Evolutionary conservation across 2,329 filamentous ascomycete genomes (phyloP).

Genomic region (Epichloe gansuensis): DNA sequence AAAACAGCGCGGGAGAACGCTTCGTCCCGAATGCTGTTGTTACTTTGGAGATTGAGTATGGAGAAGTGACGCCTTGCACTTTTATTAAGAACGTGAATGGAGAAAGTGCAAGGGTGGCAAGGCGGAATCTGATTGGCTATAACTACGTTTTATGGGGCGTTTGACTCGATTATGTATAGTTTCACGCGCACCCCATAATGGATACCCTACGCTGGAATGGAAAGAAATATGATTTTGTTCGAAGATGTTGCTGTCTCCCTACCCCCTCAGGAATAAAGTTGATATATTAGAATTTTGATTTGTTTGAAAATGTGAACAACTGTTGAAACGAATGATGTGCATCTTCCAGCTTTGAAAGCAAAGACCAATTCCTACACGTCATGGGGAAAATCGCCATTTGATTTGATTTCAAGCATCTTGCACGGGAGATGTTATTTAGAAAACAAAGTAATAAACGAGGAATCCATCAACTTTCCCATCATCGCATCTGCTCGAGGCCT

Average conservation of each 20-base stretch:
- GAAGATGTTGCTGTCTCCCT: too few species aligned
- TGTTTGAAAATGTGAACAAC: too few species aligned
- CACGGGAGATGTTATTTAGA: not conserved
- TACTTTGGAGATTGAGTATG: not conserved
- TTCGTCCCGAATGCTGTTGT: not conserved
- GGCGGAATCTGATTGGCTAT: not conserved
- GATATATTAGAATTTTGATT: too few species aligned
- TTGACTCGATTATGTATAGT: too few species aligned
- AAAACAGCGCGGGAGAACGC: not conserved
- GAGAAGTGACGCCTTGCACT: not conserved
- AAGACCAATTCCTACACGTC: not conserved
- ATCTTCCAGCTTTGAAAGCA: too few species aligned
- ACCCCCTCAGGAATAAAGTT: too few species aligned
- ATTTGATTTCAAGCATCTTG: not conserved
- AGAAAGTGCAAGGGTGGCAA: not conserved
- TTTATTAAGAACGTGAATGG: not conserved
- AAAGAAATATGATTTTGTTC: too few species aligned
- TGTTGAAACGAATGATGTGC: too few species aligned
- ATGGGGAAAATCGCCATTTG: not conserved
- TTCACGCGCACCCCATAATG: too few species aligned
- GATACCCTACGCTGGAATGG: too few species aligned
- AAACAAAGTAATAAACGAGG: not conserved
- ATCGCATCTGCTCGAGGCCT: not conserved
- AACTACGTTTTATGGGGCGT: not conserved
- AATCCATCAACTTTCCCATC: not conserved